Evolutionary conservation across 2,329 filamentous ascomycete species (phyloP).

Genomic region (Penicillium verrucosum): DNA sequence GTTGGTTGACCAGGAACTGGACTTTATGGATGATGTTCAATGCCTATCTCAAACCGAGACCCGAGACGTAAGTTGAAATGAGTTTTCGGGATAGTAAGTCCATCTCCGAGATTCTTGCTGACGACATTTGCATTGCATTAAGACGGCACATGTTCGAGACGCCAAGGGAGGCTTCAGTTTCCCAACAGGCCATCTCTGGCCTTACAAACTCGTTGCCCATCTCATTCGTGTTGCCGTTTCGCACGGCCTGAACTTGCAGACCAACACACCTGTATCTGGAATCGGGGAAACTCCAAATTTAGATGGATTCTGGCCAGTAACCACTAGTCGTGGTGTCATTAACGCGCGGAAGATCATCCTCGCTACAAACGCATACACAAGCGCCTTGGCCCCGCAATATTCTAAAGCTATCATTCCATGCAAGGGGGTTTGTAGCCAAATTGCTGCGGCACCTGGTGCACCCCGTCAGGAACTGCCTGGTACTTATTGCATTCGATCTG

Average conservation of each 20-base stretch:
- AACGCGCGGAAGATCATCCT: slow-evolving; percentile 64
- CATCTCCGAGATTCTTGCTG: not conserved
- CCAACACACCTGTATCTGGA: slow-evolving; percentile 45
- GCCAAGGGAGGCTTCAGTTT: slow-evolving; percentile 34
- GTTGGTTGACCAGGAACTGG: slow-evolving; percentile 24
- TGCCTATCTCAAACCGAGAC: slow-evolving; percentile 18
- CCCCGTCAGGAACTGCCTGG: slow-evolving; percentile 32
- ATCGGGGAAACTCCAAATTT: slow-evolving; percentile 1
- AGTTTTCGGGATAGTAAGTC: not conserved
- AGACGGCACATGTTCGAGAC: slow-evolving; percentile 34
- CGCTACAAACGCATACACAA: slow-evolving; percentile 83
- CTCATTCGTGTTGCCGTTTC: slow-evolving; percentile 9
- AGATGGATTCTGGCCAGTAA: slow-evolving; percentile 11
- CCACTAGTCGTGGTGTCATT: slow-evolving; percentile 59
- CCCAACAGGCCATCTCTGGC: slow-evolving; percentile 43
- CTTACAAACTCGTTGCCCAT: slow-evolving; percentile 76
- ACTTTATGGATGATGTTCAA: slow-evolving; percentile 31
- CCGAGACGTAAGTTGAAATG: slow-evolving; percentile 12
- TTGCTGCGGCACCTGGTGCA: slow-evolving; percentile 22
- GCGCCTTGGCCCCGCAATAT: slow-evolving; percentile 67
- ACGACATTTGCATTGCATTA: not conserved
- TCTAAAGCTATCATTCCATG: slow-evolving; percentile 71
- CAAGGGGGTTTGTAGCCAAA: slow-evolving; percentile 52
- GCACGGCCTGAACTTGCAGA: slow-evolving; percentile 49
- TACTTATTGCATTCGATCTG: slow-evolving; percentile 56